phyloP scores from a whole-genome alignment of 2,329 filamentous ascomycete genomes.

The Didymella exigua region DNA sequence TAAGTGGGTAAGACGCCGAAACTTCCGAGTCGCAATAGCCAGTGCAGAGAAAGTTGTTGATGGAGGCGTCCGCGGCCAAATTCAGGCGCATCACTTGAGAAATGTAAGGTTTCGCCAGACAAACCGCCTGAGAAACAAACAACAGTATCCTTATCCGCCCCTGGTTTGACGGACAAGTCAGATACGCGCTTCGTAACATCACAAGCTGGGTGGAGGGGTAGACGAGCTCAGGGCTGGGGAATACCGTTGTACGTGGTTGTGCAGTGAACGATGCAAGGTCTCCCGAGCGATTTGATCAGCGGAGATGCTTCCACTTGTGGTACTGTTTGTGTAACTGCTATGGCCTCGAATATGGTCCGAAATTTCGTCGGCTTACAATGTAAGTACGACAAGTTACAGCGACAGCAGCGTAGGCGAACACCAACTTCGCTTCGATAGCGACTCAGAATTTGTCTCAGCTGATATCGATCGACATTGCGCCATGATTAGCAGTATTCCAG shows the following conservation, averaged over 20 bases:
- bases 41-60: slow-evolving; percentile 18
- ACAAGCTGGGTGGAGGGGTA: slow-evolving; percentile 21
- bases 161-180: slow-evolving; percentile 19
- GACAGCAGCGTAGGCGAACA: slow-evolving; percentile 1
- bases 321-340: slow-evolving; percentile 16
- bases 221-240: slow-evolving; percentile 15
- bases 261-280: slow-evolving; percentile 28
- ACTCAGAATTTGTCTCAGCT: slow-evolving; percentile 10
- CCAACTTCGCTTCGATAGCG: slow-evolving; percentile 1
- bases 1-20: slow-evolving; percentile 6
- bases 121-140: slow-evolving; percentile 19
- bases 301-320: slow-evolving; percentile 14
- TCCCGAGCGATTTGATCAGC: slow-evolving; percentile 20
- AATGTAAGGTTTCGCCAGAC: slow-evolving; percentile 24
- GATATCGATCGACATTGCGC: slow-evolving; percentile 1
- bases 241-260: slow-evolving; percentile 27
- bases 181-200: slow-evolving; percentile 19
- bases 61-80: slow-evolving; percentile 14
- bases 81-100: slow-evolving; percentile 25
- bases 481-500: not conserved
- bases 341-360: not conserved
- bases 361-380: not conserved
- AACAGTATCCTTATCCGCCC: slow-evolving; percentile 27
- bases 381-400: not conserved
- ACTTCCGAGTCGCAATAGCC: slow-evolving; percentile 4